A percentile compares a stretch with the other conserved stretches of the same genome.
Conservation (phyloP, 805 yeast species). For the Danielia reshetovae region DNA sequence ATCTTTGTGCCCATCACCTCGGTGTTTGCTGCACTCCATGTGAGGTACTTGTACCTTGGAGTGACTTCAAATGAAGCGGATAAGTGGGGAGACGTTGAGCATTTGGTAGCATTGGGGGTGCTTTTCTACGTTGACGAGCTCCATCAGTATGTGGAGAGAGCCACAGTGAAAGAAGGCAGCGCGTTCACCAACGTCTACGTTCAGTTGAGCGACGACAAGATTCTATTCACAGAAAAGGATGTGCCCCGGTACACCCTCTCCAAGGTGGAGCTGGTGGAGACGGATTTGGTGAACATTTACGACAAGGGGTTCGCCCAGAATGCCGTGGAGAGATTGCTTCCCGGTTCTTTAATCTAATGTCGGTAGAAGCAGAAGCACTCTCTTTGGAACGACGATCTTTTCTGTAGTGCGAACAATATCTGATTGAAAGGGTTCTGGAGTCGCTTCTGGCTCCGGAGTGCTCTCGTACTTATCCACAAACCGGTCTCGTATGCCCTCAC, state of each 20-base stretch:
- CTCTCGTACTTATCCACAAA: not conserved
- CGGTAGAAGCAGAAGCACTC: too few relatives aligned
- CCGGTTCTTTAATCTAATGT: too few relatives aligned
- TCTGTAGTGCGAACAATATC: too few relatives aligned
- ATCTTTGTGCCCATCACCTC: conserved; percentile 40
- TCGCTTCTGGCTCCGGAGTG: too few relatives aligned
- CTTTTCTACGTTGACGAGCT: conserved; percentile 10
- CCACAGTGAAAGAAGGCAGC: conserved; percentile 7
- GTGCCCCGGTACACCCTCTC: conserved; percentile 8
- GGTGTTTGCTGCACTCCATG: conserved; percentile 31
- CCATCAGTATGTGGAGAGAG: conserved; percentile 21
- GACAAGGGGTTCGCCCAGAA: conserved; percentile 47
- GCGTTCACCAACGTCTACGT: conserved; percentile 22
- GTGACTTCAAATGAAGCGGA: conserved; percentile 71
- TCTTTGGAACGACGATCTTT: not conserved
- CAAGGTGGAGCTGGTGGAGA: conserved; percentile 22
- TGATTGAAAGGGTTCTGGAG: too few relatives aligned
- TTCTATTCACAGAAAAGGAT: conserved; percentile 17
- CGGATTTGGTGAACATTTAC: conserved; percentile 41
- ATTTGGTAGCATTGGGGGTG: conserved; percentile 13
- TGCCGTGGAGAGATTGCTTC: conserved; percentile 27
- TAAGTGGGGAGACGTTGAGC: conserved; percentile 65
- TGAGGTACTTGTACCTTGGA: conserved; percentile 54
- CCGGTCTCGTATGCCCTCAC: not conserved
- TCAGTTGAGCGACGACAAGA: conserved; percentile 23